Base-by-base conservation (phyloP, 768 basidiomycete genomes). In the Leccinum uliginosum region DNA sequence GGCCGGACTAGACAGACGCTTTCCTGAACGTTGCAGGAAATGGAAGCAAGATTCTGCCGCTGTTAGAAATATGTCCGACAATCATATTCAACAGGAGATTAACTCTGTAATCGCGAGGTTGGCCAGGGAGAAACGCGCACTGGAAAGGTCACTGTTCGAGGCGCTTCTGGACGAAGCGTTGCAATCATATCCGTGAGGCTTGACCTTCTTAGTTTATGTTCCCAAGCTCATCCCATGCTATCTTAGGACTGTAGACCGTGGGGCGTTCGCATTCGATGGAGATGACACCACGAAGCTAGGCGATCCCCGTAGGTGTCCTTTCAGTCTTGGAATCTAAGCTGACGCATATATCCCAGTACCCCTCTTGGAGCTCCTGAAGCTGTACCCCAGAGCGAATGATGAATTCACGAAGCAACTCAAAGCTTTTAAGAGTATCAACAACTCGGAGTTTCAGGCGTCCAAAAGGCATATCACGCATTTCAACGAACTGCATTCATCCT, bases 1-100 rank as follows among this genome's bases (percentile, higher is more conserved):
- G 14, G 34, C 50, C 2, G 77, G 75, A 1, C 67, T 78, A 0
- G 45, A 55, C 7, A 63, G 55, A 23, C 68, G 73, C 8, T 75
- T 64, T 27, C 62, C 55, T 2, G 44, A 19, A 1, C 52, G 53
- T 7, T 71, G 71, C 35, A 52, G 43, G 2, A 40, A 58, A 0
- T 76, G 72, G 72, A 60, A 54, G 21, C 55, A 66, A 0, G 57
- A 64, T 0, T 52, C 59, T 2, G 44, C 0, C 1, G 56, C 66
- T 3, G 15, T 63, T 8, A 47, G 8, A 9, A 51, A 4, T 5
- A 50, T 9, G 3, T 59, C 48, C 1, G 19, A 38, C 1, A 3
- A 30, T 1, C 6, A 1, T 0, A 5, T 1, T 5, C 46, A 0
- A 6, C 29, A 1, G 0, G 58, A 58, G 5, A 30, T 34, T 14